Conservation (phyloP, 768 basidiomycete species). For the Lentinula aciculospora region DNA sequence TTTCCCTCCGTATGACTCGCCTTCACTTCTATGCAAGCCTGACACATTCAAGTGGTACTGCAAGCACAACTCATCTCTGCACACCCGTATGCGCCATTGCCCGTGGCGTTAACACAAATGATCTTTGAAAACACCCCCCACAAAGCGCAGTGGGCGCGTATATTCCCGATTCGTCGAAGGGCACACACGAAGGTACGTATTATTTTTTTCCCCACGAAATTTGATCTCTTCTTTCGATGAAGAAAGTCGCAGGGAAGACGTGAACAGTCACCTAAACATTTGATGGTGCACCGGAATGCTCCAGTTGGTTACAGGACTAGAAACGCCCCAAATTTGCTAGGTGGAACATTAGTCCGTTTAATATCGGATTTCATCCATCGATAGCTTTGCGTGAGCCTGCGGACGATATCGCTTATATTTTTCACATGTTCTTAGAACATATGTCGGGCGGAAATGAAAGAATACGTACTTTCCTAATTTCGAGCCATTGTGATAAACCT, state of each 20-base stretch:
- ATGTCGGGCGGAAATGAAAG: background rate
- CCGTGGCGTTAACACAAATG: too few relatives aligned
- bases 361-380: background rate
- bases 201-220: too few relatives aligned
- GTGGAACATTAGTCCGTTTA: background rate
- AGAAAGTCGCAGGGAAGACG: too few relatives aligned
- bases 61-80: too few relatives aligned
- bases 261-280: too few relatives aligned
- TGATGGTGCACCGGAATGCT: background rate
- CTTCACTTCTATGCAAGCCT: too few relatives aligned
- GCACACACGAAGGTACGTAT: too few relatives aligned
- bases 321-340: background rate
- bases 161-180: background rate
- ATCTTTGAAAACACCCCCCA: too few relatives aligned
- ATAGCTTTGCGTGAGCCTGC: background rate
- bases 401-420: background rate
- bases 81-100: too few relatives aligned
- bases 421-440: constrained; percentile 1
- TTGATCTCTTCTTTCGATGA: too few relatives aligned
- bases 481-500: background rate
- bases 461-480: background rate
- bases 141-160: background rate
- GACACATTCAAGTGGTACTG: too few relatives aligned
- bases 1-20: too few relatives aligned
- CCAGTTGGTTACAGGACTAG: background rate